These are phyloP conservation scores for Hemileccinum rubropunctum DNA, from an alignment of 768 basidiomycete genomes.

Conservation along the genomic window DNA sequence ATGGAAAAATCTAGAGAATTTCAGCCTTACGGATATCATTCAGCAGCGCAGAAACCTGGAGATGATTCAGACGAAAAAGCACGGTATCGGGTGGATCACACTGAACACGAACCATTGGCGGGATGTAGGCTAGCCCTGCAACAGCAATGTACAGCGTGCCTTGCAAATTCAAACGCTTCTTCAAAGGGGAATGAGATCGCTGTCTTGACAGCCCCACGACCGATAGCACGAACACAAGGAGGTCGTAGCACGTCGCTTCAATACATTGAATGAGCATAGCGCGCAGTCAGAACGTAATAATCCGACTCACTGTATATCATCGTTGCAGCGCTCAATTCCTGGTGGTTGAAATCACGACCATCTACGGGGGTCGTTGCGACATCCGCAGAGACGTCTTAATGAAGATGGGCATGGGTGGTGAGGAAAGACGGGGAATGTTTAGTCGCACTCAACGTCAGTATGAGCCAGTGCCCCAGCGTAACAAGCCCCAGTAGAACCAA, in stretches of 20 bases:
- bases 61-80: neutral
- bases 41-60: slow-evolving; percentile 8
- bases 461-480: slow-evolving; percentile 18
- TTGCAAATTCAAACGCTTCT: slow-evolving; percentile 14
- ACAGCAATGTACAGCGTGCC: slow-evolving; percentile 16
- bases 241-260: slow-evolving; percentile 16
- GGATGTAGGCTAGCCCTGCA: slow-evolving; percentile 14
- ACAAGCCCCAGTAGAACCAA: slow-evolving; percentile 10
- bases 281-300: neutral
- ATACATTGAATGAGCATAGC: neutral
- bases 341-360: neutral
- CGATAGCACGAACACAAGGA: slow-evolving; percentile 19
- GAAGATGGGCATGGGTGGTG: neutral
- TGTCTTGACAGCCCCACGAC: slow-evolving; percentile 13
- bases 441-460: slow-evolving; percentile 11
- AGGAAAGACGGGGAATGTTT: neutral
- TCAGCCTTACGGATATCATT: slow-evolving; percentile 2
- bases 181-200: slow-evolving; percentile 10
- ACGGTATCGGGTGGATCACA: too few species aligned
- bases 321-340: neutral
- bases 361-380: neutral
- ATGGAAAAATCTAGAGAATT: neutral
- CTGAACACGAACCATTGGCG: slow-evolving; percentile 1
- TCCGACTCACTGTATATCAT: slow-evolving; percentile 16
- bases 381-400: slow-evolving; percentile 5